Evolutionary conservation across 495 filamentous ascomycete genomes (phyloP), one percentile per base, ranked within the genome.

Genomic region (Penicillium angulare): DNA sequence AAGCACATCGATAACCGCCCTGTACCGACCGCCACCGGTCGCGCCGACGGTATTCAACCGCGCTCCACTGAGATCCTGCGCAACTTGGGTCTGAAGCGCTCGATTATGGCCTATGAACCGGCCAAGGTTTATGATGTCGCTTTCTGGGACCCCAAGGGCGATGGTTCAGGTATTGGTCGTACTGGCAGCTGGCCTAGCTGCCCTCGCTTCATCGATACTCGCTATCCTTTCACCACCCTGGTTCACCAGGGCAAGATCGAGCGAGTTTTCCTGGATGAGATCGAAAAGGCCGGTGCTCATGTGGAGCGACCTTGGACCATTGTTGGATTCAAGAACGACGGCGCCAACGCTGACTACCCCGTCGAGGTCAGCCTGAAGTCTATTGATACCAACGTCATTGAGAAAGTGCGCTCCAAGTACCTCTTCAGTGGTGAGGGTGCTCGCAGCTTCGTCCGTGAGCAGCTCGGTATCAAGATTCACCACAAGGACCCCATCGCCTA

Each of bases 11-110:
- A 87, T 64, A 85, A 85, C 60, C 76, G 83, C 17, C 74, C 80
- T 0, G 76, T 80, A 41, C 82, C 81, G 16, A 86, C 84, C 18
- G 66, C 77, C 15, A 86, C 83, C 48, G 83, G 83, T 68, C 71
- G 89, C 71, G 79, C 89, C 76, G 78, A 96, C 81, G 90, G 87
- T 67, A 84, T 86, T 49, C 83, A 86, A 66, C 71, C 84, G 72
- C 76, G 90, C 67, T 78, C 88, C 39, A 68, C 90, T 73, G 79
- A 89, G 61, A 68, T 89, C 57, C 57, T 81, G 52, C 83, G 67
- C 67, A 91, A 81, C 79, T 72, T 86, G 71, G 83, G 79, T 26
- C 64, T 86, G 43, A 84, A 86, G 68, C 79, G 80, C 36, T 60
- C 74, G 36, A 80, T 86, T 52, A 85, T 86, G 81, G 80, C 79